Percentiles rank a stretch among this genome's conserved stretches.
Conservation (phyloP, 164 flowering plant species). For the Vitis rotundifolia region DNA sequence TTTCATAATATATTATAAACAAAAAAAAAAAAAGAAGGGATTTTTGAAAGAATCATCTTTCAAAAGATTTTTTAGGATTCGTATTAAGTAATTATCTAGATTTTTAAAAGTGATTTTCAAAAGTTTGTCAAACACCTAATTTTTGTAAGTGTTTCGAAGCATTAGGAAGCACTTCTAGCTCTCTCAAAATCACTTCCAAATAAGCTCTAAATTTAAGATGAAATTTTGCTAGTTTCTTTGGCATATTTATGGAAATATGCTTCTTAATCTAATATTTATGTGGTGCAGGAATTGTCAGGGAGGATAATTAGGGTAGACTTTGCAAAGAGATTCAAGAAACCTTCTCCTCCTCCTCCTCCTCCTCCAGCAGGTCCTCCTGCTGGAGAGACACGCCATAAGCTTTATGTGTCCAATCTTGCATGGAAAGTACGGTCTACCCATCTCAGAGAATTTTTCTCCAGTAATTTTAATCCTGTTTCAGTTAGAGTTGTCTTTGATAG, state of each 20-base stretch:
- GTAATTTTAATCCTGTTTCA: slow-evolving; percentile 58
- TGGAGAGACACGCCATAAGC: slow-evolving; percentile 59
- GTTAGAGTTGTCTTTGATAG: slow-evolving; percentile 69
- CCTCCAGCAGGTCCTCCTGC: slow-evolving; percentile 27
- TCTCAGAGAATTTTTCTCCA: slow-evolving; percentile 73
- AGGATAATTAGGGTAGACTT: slow-evolving; percentile 69
- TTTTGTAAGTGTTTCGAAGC: too few species aligned
- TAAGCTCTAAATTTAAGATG: not conserved
- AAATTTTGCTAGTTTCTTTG: not conserved
- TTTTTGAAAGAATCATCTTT: too few species aligned
- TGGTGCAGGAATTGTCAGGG: slow-evolving; percentile 74
- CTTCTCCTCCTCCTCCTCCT: slow-evolving; percentile 46
- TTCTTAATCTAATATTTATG: not conserved
- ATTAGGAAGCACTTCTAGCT: too few species aligned
- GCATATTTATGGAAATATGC: not conserved
- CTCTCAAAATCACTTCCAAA: too few species aligned
- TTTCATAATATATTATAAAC: too few species aligned
- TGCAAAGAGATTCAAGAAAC: slow-evolving; percentile 70
- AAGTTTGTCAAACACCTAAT: too few species aligned
- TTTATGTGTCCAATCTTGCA: slow-evolving; percentile 81
- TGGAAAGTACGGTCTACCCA: slow-evolving; percentile 80
- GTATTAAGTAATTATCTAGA: too few species aligned
- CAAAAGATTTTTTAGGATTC: too few species aligned
- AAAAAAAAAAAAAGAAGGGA: too few species aligned
- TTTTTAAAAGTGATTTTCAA: too few species aligned